Conservation (phyloP, 2,329 filamentous ascomycete genomes). For the Aureobasidium sp. region DNA sequence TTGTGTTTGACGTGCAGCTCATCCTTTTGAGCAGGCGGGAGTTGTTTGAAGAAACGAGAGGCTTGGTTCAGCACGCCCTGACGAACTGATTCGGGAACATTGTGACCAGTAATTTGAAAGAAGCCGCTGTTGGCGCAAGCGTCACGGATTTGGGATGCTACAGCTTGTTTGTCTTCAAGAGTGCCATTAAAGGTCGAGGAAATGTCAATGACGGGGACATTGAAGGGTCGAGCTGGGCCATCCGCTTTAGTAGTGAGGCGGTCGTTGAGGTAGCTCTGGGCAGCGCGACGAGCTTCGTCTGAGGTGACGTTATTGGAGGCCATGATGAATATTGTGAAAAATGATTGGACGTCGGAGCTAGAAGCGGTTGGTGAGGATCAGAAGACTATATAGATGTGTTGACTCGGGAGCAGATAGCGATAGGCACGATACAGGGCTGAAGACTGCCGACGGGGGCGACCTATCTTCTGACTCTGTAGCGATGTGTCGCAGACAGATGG, state of each 20-base stretch:
- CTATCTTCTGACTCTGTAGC: not conserved
- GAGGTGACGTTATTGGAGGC: not conserved
- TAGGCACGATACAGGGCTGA: not conserved
- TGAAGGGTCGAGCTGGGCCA: constrained; percentile 2
- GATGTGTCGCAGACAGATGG: not conserved
- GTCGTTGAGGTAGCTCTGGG: constrained; percentile 13
- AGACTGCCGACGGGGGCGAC: not conserved
- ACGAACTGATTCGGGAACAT: constrained; percentile 22
- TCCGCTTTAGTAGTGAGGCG: constrained; percentile 2
- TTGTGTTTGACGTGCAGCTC: constrained; percentile 35
- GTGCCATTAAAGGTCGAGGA: constrained; percentile 33
- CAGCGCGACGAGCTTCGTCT: constrained; percentile 8
- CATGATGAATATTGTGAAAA: not conserved
- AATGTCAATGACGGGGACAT: constrained; percentile 36
- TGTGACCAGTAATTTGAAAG: constrained; percentile 15
- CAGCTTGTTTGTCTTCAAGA: constrained; percentile 31
- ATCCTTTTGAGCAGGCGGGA: constrained; percentile 41
- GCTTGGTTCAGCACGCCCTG: constrained; percentile 33
- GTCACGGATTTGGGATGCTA: constrained; percentile 37
- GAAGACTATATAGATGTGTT: not conserved
- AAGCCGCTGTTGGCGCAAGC: constrained; percentile 35
- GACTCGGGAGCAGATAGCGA: not conserved
- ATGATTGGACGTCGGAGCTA: not conserved
- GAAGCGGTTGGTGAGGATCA: too few species aligned
- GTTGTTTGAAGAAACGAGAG: constrained; percentile 36